Evolutionary conservation across 306 rosid genomes (phyloP).

Genomic region (Acacia crassicarpa): DNA sequence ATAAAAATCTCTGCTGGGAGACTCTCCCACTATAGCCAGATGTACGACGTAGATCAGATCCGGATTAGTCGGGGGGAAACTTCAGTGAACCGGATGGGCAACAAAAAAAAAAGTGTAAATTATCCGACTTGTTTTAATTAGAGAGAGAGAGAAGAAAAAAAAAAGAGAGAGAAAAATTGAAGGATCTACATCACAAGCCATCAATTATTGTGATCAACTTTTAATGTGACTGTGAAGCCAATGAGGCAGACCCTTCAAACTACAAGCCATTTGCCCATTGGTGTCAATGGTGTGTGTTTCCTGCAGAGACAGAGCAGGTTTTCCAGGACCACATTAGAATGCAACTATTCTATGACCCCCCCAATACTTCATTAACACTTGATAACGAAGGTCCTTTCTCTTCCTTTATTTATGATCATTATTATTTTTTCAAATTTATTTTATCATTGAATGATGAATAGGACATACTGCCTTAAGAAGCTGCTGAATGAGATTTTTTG

Average conservation of each 20-base stretch:
- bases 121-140: slow-evolving; percentile 19
- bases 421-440: slow-evolving; percentile 22
- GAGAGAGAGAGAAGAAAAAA: neutral
- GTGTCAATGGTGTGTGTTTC: slow-evolving; percentile 23
- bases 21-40: too few species aligned
- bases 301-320: slow-evolving; percentile 27
- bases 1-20: too few species aligned
- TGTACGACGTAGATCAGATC: too few species aligned
- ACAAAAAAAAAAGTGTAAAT: slow-evolving; percentile 12
- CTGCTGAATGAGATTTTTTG: slow-evolving; percentile 24
- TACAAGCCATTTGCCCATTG: slow-evolving; percentile 20
- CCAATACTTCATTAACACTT: slow-evolving; percentile 16
- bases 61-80: too few species aligned
- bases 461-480: slow-evolving; percentile 34
- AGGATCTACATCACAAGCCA: neutral
- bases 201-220: slow-evolving; percentile 30
- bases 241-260: slow-evolving; percentile 32
- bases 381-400: slow-evolving; percentile 19
- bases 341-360: slow-evolving; percentile 20
- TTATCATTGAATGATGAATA: slow-evolving; percentile 22
- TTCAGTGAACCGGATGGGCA: too few species aligned
- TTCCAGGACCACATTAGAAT: slow-evolving; percentile 40
- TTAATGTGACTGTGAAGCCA: slow-evolving; percentile 17
- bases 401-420: neutral
- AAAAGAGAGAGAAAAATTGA: neutral